phyloP scores from a whole-genome alignment of 2,329 filamentous ascomycete genomes.

The Chrysoporthe austroafricana region DNA sequence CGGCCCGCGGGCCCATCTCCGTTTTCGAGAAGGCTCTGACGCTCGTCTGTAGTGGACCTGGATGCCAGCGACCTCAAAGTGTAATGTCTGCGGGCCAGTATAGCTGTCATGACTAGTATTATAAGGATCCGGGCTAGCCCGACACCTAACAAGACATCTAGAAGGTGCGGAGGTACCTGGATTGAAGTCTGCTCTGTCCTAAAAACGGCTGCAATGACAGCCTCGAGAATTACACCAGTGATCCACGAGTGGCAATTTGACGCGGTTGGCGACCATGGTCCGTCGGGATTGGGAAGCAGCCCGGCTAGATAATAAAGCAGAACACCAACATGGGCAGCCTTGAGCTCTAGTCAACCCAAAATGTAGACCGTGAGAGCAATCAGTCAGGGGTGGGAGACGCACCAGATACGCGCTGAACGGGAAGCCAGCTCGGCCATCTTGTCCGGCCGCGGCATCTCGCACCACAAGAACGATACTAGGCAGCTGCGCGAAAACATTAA shows the following conservation, averaged over 20 bases:
- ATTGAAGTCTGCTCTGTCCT: constrained; percentile 37
- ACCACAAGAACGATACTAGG: constrained; percentile 41
- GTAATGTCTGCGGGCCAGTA: constrained; percentile 39
- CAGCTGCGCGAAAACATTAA: constrained; percentile 30
- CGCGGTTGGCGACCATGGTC: constrained; percentile 45
- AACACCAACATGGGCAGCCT: constrained; percentile 46
- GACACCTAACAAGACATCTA: constrained; percentile 39
- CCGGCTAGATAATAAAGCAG: constrained; percentile 47
- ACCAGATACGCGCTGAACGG: constrained; percentile 47
- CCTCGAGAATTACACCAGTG: constrained; percentile 40
- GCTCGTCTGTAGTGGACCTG: constrained; percentile 40
- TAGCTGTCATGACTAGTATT: constrained; percentile 41
- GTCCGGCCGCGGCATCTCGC: constrained; percentile 38
- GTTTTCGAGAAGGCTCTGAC: constrained; percentile 45
- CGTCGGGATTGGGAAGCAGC: constrained; percentile 48
- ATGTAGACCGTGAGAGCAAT: constrained; percentile 28
- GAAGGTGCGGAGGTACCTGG: constrained; percentile 35
- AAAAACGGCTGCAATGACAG: constrained; percentile 42
- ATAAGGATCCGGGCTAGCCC: constrained; percentile 39
- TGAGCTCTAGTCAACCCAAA: constrained; percentile 17
- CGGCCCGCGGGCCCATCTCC: constrained; percentile 37
- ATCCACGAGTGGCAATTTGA: constrained; percentile 45
- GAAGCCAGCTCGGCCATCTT: constrained; percentile 37
- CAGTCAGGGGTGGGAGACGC: background rate
- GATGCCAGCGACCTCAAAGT: constrained; percentile 35